Evolutionary conservation across 208 protist species (phyloP), one percentile per base, ranked within the genome.

Genomic region (Trypanosoma theileri): DNA sequence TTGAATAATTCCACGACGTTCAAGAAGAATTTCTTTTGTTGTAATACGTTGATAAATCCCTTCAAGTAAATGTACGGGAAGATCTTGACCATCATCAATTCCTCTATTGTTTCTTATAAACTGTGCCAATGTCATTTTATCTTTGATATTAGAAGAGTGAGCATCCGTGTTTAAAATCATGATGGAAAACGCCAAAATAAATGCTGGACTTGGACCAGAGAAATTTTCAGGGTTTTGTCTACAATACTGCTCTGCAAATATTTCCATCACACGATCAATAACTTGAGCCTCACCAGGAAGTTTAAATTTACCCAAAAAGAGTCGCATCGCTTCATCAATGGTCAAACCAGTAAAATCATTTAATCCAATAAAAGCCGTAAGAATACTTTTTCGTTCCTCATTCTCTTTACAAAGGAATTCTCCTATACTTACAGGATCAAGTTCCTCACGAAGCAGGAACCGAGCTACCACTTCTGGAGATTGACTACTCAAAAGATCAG

Each of bases 241-340:
- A 52, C 72, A 69, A 70, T 88, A 98, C 12, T 79, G 59, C 31
- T 91, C 76, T 1, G 96, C 94, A 81, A 99, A 99, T 62, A 93
- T 94, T 66, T 98, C 94, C 89, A 98, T 96, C 26, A 97, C 84
- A 28, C 92, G 73, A 66, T 98, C 95, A 45, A 98, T 98, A 48
- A 97, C 86, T 79, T 98, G 91, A 3, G 93, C 86, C 73, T 98
- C 97, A 26, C 93, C 95, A 6, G 88, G 84, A 35, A 98, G 58
- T 19, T 82, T 81, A 79, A 99, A 99, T 11, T 66, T 66, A 3
- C 59, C 45, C 13, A 98, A 79, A 52, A 97, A 95, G 24, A 63
- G 19, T 16, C 91, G 83, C 26, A 97, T 50, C 19, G 84, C 89
- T 16, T 74, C 72, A 66, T 88, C 82, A 40, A 88, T 69, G 9